Evolutionary conservation across 495 filamentous ascomycete genomes (phyloP), one percentile per base, ranked within the genome.

Genomic region (Parachaetomium inaequale): DNA sequence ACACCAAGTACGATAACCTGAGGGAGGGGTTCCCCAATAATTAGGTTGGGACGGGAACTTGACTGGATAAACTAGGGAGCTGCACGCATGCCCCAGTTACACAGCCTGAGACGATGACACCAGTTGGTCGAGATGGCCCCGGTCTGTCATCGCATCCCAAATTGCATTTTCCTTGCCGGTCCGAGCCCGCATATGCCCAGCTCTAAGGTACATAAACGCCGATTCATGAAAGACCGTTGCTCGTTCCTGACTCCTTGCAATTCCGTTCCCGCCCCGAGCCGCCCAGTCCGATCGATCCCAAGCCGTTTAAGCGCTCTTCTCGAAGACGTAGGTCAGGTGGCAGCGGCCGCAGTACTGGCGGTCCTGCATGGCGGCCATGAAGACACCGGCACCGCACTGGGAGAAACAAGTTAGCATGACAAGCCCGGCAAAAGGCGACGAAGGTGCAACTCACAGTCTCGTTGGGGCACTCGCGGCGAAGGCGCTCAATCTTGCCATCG

Each of bases 321-420:
- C 95, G 82, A 99, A 98, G 81, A 98, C 92, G 83, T 99, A 99
- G 82, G 94, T 99, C 63, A 98, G 87, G 85, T 99, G 94, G 88
- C 94, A 99, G 75, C 88, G 90, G 66, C 94, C 94, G 77, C 94
- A 99, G 87, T 99, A 99, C 78, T 99, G 95, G 73, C 94, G 91
- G 83, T 99, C 96, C 83, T 95, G 90, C 91, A 96, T 96, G 71
- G 93, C 92, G 77, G 94, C 94, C 94, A 99, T 99, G 90, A 99
- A 99, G 84, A 97, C 85, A 89, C 94, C 94, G 71, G 94, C 94
- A 85, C 94, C 94, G 77, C 94, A 98, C 93, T 95, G 70, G 50
- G 51, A 31, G 51, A 31, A 61, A 6, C 4, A 61, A 4, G 59
- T 79, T 62, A 75, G 68, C 59, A 72, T 70, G 46, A 14, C 40